phyloP scores from a whole-genome alignment of 1,139 yeast species.

The Meyerozyma elateridarum region DNA sequence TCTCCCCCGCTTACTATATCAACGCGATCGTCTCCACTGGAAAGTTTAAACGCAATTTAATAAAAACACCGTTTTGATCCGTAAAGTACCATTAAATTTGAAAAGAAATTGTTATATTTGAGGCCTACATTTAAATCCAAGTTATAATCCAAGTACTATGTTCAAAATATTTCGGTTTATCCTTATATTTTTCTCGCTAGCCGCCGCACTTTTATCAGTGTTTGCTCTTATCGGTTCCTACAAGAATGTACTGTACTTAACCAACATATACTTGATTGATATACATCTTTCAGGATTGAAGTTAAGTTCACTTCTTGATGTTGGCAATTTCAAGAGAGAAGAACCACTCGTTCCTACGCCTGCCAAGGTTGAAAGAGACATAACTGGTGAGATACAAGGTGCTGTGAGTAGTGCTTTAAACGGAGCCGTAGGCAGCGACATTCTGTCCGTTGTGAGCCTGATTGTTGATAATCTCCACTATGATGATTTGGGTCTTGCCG shows the following conservation, averaged over 20 bases:
- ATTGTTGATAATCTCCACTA: constrained; percentile 12
- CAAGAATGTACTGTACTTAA: constrained; percentile 30
- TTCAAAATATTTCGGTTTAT: constrained; percentile 33
- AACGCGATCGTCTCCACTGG: too few relatives aligned
- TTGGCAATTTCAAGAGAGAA: constrained; percentile 5
- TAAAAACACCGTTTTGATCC: too few relatives aligned
- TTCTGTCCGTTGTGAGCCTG: constrained; percentile 11
- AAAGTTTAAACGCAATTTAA: too few relatives aligned
- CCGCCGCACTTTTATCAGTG: constrained; percentile 28
- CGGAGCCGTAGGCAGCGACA: neutral
- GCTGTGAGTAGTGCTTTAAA: neutral
- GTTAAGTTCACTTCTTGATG: constrained; percentile 26
- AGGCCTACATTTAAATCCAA: too few relatives aligned
- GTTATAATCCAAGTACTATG: too few relatives aligned
- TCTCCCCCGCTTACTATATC: too few relatives aligned
- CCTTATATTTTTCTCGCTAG: constrained; percentile 32
- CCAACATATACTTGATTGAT: constrained; percentile 34
- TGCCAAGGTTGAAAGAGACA: neutral
- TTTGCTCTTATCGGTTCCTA: constrained; percentile 44
- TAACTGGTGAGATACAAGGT: neutral
- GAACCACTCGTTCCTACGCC: neutral
- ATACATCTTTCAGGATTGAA: constrained; percentile 33
- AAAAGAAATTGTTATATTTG: too few relatives aligned
- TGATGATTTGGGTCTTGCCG: constrained; percentile 47
- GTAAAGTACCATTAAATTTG: too few relatives aligned